Evolutionary conservation across 768 basidiomycete species (phyloP), one percentile per base, ranked within the genome.

Genomic region (Ramaria rubella): DNA sequence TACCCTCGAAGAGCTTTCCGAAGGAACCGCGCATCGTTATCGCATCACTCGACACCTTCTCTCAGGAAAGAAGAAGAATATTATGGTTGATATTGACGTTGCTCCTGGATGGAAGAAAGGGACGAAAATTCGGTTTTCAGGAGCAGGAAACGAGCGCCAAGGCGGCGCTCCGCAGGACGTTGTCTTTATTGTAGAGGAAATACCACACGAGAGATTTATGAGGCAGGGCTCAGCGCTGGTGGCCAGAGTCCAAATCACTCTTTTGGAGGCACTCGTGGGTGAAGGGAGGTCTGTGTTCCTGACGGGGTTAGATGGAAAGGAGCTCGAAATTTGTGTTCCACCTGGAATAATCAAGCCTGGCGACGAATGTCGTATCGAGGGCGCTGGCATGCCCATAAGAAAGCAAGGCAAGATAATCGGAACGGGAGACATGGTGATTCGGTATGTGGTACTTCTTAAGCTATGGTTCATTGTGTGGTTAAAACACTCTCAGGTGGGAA

Each of bases 351-450:
- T 79, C 60, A 75, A 75, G 62, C 56, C 57, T 44, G 70, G 69
- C 4, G 69, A 79, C 53, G 76, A 73, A 51, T 83, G 81, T 15
- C 74, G 77, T 58, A 67, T 75, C 42, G 70, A 75, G 38, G 83
- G 81, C 40, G 81, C 79, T 52, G 86, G 86, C n/a, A 87, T 87
- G 86, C 83, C 83, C 38, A 72, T 82, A 44, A 70, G 79, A 55
- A 73, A 78, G n/a, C 70, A 76, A 29, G 77, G 80, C 9, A 70
- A 73, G 62, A 70, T 79, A 9, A 66, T 79, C 52, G 82, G 81
- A 33, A 75, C 79, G 62, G 84, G 85, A 17, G 82, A 84, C 63
- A 70, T 87, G 63, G 70, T 86, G 58, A 72, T 87, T 55, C 79
- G 77, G 85, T 86, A 64, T 60, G 79, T 72, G 11, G 19, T 26